Conservation (phyloP, 768 basidiomycete species). For the Mycena kentingensis region DNA sequence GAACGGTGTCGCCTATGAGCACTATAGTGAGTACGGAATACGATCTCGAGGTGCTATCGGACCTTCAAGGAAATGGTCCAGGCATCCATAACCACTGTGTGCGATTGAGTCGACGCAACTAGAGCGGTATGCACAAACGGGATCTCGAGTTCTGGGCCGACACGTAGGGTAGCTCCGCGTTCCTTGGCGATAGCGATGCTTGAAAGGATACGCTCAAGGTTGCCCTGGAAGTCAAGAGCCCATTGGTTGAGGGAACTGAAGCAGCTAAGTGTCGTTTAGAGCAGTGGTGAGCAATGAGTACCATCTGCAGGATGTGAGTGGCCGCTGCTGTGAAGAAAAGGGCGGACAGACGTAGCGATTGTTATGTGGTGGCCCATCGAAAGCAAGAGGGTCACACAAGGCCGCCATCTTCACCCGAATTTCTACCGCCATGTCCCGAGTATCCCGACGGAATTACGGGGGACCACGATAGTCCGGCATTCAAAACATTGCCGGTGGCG, state of each 20-base stretch:
- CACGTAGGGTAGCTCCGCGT: constrained; percentile 85
- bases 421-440: too few species aligned
- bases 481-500: too few species aligned
- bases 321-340: constrained; percentile 6
- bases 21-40: background rate
- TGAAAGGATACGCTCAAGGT: constrained; percentile 84
- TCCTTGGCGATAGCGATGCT: constrained; percentile 89
- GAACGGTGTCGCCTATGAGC: constrained; percentile 81
- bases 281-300: constrained; percentile 20
- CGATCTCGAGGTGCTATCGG: background rate
- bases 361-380: constrained; percentile 85
- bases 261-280: constrained; percentile 8
- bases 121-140: constrained; percentile 51
- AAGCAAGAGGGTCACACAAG: background rate
- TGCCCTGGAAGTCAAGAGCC: constrained; percentile 98
- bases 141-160: constrained; percentile 97
- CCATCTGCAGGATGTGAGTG: constrained; percentile 36
- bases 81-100: constrained; percentile 89
- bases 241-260: constrained; percentile 92
- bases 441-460: too few species aligned
- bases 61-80: constrained; percentile 98
- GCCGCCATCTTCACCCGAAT: too few species aligned
- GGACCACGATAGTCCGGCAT: too few species aligned
- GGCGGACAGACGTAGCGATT: constrained; percentile 71
- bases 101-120: background rate